phyloP scores from a whole-genome alignment of 2,329 filamentous ascomycete genomes.

The Beauveria varroae region DNA sequence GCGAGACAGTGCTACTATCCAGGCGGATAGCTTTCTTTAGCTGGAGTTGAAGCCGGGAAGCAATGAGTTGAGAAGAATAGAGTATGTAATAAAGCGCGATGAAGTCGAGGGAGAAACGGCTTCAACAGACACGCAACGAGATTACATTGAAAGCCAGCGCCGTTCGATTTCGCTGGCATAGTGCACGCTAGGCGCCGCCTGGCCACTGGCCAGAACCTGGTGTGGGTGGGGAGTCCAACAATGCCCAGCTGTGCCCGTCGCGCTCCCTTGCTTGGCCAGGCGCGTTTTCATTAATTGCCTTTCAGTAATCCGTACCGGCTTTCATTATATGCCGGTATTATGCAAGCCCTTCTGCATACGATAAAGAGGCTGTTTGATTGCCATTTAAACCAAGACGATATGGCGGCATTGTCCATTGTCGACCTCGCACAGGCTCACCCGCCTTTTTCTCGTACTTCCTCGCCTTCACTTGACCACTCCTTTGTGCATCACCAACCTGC shows the following conservation, averaged over 20 bases:
- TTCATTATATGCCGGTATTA: not conserved
- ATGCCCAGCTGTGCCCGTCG: not conserved
- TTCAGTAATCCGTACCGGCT: too few species aligned
- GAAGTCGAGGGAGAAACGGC: not conserved
- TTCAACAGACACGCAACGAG: not conserved
- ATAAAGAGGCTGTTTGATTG: not conserved
- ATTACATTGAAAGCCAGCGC: not conserved
- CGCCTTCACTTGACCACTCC: not conserved
- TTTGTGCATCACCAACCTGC: not conserved
- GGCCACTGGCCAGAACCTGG: not conserved
- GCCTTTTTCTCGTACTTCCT: not conserved
- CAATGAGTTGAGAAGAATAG: not conserved
- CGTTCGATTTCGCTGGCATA: too few species aligned
- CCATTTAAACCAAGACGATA: not conserved
- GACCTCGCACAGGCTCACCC: not conserved
- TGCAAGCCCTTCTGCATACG: not conserved
- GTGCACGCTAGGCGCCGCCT: too few species aligned
- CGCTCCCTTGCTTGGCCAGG: not conserved
- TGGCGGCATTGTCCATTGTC: too few species aligned
- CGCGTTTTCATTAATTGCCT: not conserved
- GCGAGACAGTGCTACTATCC: too few species aligned
- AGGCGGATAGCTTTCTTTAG: too few species aligned
- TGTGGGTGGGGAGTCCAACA: not conserved
- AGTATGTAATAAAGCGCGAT: not conserved
- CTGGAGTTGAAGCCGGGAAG: too few species aligned